These are phyloP conservation scores for Ogataea trehalophila DNA, from an alignment of 805 yeast species.

Conservation along the genomic window DNA sequence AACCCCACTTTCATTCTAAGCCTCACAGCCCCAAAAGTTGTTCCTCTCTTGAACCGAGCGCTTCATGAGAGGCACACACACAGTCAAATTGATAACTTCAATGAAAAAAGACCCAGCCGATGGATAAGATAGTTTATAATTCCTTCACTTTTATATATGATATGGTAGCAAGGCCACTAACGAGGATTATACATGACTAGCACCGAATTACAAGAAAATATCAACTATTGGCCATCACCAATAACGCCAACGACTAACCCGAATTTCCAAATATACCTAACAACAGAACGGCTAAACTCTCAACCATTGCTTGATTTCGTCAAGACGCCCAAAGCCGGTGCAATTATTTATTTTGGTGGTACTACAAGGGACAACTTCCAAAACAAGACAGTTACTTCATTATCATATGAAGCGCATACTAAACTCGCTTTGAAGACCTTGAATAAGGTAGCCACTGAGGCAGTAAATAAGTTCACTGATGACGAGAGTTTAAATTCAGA, in stretches of 20 bases:
- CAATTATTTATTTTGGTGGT: slow-evolving; percentile 46
- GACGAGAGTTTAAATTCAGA: too few relatives aligned
- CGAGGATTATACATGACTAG: too few relatives aligned
- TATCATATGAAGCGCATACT: slow-evolving; percentile 43
- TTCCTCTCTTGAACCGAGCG: too few relatives aligned
- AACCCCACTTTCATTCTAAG: too few relatives aligned
- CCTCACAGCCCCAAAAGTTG: too few relatives aligned
- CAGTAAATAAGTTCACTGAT: slow-evolving; percentile 23
- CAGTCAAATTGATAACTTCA: too few relatives aligned
- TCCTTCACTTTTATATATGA: too few relatives aligned
- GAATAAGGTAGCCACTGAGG: slow-evolving; percentile 30
- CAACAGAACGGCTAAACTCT: slow-evolving; percentile 17
- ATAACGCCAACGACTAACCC: too few relatives aligned
- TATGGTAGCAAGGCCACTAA: too few relatives aligned
- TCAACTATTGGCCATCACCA: slow-evolving; percentile 1
- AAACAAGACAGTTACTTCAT: slow-evolving; percentile 33
- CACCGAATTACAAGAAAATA: not conserved
- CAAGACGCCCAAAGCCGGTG: slow-evolving; percentile 41
- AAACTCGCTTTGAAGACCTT: slow-evolving; percentile 38
- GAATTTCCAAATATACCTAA: slow-evolving; percentile 18
- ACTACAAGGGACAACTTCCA: slow-evolving; percentile 43
- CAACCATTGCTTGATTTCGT: slow-evolving; percentile 33
- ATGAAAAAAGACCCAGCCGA: too few relatives aligned
- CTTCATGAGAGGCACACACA: too few relatives aligned
- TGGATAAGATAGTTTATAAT: too few relatives aligned